Evolutionary conservation across 2,329 filamentous ascomycete genomes (phyloP), one percentile per base, ranked within the genome.

Genomic region (Penicillium sp.): DNA sequence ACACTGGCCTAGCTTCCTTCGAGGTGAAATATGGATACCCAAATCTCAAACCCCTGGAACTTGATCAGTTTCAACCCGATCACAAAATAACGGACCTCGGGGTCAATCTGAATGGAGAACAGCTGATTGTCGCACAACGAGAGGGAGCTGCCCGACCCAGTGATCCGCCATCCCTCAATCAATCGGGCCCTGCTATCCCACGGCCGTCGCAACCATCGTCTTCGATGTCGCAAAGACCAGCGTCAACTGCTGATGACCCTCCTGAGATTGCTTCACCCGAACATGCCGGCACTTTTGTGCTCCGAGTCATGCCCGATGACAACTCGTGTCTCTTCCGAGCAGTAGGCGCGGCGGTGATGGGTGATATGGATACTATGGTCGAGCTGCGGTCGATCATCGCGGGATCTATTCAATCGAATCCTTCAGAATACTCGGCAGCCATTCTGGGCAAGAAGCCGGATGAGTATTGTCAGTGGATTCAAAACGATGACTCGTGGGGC

Each of bases 231-330:
- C 72, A 78, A 44, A 82, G 79, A 56, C 60, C 72, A 29, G 58
- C 67, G 55, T 70, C 77, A 5, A 64, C 77, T 25, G 78, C 83
- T 42, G 78, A 80, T 46, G 86, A 89, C 61, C 84, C 86, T 1
- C 87, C 87, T 0, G 85, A 88, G 65, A 74, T 89, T 1, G 76
- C 81, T 0, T 78, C 88, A 0, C 81, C 84, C 7, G 77, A 81
- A 27, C 81, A 84, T 49, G 77, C 77, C 31, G 85, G 84, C 47
- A 83, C 81, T 1, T 74, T 85, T 19, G 89, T 96, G 9, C 83
- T 97, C 19, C 88, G 93, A 14, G 91, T 98, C 50, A 97, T 98
- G 93, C 92, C 93, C 4, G 93, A 97, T 70, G 93, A 98, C 75
- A 97, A 97, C 75, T 92, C 88, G 57, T 98, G 93, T 76, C 87